Percentiles rank a stretch among this genome's conserved stretches.
phyloP scores from a whole-genome alignment of 148 eudicot genomes.

The Silene conica region DNA sequence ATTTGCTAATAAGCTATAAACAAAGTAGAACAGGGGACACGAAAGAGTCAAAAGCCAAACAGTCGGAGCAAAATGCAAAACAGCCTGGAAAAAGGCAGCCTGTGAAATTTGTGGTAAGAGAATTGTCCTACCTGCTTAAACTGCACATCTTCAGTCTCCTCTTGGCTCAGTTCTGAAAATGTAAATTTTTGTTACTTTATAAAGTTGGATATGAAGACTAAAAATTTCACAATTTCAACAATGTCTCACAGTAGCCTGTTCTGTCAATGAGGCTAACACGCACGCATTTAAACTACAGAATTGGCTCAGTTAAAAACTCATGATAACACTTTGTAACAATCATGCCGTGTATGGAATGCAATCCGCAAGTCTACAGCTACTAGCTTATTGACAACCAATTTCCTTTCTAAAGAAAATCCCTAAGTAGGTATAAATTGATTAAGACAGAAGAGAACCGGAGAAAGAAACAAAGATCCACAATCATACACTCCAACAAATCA shows the following conservation, averaged over 20 bases:
- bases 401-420: no score
- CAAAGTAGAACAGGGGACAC: neutral
- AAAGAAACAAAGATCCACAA: no score
- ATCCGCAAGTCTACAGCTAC: no score
- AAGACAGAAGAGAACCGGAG: no score
- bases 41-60: neutral
- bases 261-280: neutral
- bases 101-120: neutral
- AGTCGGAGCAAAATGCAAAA: neutral
- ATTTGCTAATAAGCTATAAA: neutral
- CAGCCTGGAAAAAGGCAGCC: neutral
- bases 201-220: neutral
- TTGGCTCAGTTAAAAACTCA: no score
- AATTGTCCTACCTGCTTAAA: constrained; percentile 62
- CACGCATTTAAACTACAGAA: neutral
- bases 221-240: neutral
- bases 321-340: no score
- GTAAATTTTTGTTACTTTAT: constrained; percentile 7
- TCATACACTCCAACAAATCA: neutral
- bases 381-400: no score
- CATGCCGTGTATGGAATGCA: no score
- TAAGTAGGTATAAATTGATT: neutral
- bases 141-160: constrained; percentile 75
- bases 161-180: constrained; percentile 64
- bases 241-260: neutral